Base-by-base conservation (phyloP, 2,329 filamentous ascomycete species). In the Blumeriella jaapii region DNA sequence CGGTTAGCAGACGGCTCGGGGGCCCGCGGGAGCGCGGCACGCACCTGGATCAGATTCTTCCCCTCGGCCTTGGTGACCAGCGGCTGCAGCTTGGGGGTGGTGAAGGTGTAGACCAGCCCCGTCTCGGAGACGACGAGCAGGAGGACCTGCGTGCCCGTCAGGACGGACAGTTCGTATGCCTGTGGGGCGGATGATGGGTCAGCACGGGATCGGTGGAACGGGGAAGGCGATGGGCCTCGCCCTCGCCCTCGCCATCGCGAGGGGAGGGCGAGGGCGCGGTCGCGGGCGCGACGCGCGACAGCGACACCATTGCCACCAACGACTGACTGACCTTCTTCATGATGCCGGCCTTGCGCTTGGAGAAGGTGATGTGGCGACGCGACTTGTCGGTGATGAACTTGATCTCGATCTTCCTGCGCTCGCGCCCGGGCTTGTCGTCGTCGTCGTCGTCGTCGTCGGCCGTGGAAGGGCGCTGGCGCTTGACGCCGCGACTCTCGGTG, bases 371-470 rank as follows among this genome's bases (percentile, higher is more conserved):
- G 69, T 98, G 91, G 46, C 91, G 82, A 66, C 91, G 86, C 66
- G 89, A 96, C 71, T 98, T 98, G 67, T 98, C 91, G 64, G 87
- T 89, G 63, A 98, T 98, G 68, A 98, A 98, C 74, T 98, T 98
- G 68, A 98, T 98, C 65, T 98, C 91, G 56, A 98, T 98, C 81
- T 98, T 98, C 67, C 91, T 79, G 59, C 91, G 81, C 74, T 96
- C 91, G 63, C 91, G 87, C 57, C 86, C 86, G 46, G 85, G 85
- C 76, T 96, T 96, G 62, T 95, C 89, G 53, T 94, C 87, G 52
- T 96, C 87, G 48, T 96, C 89, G 50, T 96, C 91, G 58, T 96
- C 91, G 59, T 96, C 89, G 55, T 78, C 78, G 34, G 78, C 73
- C 52, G 78, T 73, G 52, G 81, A 79, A 46, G 82, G 77, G 58